Conservation (phyloP, 108 stramenopile species). For the Pseudonitzschia multistriata region DNA sequence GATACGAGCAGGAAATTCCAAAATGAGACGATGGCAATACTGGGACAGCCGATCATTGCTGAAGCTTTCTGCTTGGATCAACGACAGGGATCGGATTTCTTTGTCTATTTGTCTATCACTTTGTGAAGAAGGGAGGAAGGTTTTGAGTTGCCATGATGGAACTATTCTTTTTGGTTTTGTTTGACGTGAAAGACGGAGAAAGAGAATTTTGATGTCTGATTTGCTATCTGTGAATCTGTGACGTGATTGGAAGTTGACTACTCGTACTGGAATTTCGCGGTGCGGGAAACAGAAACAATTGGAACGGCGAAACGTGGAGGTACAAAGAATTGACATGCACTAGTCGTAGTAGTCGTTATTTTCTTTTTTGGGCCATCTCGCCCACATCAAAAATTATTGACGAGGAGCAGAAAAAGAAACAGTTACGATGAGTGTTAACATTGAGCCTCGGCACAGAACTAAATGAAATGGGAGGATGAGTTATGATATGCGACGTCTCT, state of each 20-base stretch:
- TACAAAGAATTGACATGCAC: not conserved
- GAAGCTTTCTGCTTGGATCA: not conserved
- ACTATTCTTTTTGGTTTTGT: not conserved
- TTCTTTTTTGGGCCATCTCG: no score
- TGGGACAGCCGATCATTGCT: not conserved
- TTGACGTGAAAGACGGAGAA: no score
- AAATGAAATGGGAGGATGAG: not conserved
- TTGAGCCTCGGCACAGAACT: not conserved
- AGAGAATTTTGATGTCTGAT: conserved; percentile 2
- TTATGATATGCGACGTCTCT: not conserved
- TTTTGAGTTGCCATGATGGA: not conserved
- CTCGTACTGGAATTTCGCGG: no score
- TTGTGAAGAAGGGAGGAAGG: not conserved
- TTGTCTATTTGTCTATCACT: no score
- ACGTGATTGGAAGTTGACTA: not conserved
- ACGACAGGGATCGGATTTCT: not conserved
- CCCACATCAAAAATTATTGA: not conserved
- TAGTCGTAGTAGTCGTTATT: no score
- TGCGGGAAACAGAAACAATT: no score
- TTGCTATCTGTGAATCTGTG: not conserved
- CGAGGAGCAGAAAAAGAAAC: no score
- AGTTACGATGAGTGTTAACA: no score
- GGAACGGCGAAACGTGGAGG: no score
- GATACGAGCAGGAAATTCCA: not conserved
- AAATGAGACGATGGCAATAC: not conserved